These are phyloP conservation scores for Kickxella alabastrina DNA, from an alignment of 192 early-diverging fungal genomes.

Conservation along the genomic window DNA sequence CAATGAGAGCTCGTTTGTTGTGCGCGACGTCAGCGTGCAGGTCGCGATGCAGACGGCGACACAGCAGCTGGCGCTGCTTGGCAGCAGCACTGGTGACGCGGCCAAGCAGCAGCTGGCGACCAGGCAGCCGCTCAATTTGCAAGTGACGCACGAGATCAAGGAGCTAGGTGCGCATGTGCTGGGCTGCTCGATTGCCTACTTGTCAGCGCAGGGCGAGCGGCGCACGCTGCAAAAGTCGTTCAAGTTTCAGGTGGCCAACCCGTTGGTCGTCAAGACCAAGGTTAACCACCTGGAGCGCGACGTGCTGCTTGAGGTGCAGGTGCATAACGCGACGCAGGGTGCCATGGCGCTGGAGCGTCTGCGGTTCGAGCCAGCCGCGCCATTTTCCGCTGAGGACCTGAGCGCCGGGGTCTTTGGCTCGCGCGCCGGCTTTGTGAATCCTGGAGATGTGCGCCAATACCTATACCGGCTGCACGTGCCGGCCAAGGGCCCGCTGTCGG, in stretches of 20 bases:
- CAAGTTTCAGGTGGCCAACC: conserved; percentile 96
- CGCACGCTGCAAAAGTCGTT: conserved; percentile 85
- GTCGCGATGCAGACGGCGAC: conserved; percentile 85
- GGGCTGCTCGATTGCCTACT: conserved; percentile 82
- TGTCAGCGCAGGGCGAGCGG: conserved; percentile 61
- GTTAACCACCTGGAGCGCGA: conserved; percentile 70
- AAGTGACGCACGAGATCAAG: conserved; percentile 91
- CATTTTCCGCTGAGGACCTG: conserved; percentile 60
- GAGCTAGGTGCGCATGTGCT: conserved; percentile 91
- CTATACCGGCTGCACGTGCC: conserved; percentile 76
- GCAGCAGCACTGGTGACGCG: conserved; percentile 44
- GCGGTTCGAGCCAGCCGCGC: conserved; percentile 74
- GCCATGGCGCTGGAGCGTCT: conserved; percentile 86
- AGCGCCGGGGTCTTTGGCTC: conserved; percentile 6
- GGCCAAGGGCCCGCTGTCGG: conserved; percentile 43
- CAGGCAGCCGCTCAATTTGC: conserved; percentile 66
- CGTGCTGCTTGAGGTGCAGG: conserved; percentile 88
- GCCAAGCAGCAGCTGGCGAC: conserved; percentile 53
- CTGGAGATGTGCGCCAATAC: conserved; percentile 87
- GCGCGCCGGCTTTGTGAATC: conserved; percentile 37
- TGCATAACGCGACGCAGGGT: conserved; percentile 77
- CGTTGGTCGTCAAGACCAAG: conserved; percentile 94
- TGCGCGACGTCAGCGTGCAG: conserved; percentile 70
- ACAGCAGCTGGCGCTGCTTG: conserved; percentile 70
- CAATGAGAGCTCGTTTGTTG: conserved; percentile 69